Percentiles rank a stretch among this genome's conserved stretches.
Evolutionary conservation across 1,284 basidiomycete genomes (phyloP).

Genomic region (Microbotryum silenes-acaulis): DNA sequence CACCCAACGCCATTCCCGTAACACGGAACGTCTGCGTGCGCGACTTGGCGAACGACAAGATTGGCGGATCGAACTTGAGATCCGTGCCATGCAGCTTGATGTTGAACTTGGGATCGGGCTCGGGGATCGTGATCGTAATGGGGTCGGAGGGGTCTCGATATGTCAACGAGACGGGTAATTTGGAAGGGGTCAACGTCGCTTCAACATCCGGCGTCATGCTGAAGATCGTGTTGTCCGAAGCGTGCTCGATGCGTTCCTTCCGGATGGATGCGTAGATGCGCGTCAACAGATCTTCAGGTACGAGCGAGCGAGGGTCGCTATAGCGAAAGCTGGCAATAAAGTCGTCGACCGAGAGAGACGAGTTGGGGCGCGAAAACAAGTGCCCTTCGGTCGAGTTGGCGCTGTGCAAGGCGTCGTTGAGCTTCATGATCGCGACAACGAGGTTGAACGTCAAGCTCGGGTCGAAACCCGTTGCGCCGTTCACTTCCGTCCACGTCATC

Average conservation of each 20-base stretch:
- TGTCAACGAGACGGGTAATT: constrained; percentile 66
- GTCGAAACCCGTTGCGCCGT: constrained; percentile 50
- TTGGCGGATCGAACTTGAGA: constrained; percentile 71
- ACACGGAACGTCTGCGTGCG: constrained; percentile 78
- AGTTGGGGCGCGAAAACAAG: constrained; percentile 4
- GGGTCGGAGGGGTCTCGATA: constrained; percentile 77
- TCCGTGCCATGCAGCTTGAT: constrained; percentile 79
- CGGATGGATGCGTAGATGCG: constrained; percentile 68
- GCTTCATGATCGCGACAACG: constrained; percentile 72
- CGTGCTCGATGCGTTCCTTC: constrained; percentile 63
- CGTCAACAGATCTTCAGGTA: constrained; percentile 64
- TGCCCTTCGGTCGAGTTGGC: constrained; percentile 20
- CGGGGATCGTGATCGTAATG: constrained; percentile 71
- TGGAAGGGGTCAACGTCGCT: constrained; percentile 59
- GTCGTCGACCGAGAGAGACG: constrained; percentile 56
- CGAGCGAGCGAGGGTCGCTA: constrained; percentile 58
- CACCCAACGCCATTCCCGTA: constrained; percentile 69
- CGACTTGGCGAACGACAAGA: constrained; percentile 66
- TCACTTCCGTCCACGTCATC: constrained; percentile 80
- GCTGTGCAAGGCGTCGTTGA: constrained; percentile 67
- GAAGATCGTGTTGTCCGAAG: constrained; percentile 42
- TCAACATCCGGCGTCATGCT: constrained; percentile 41
- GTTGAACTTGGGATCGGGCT: constrained; percentile 64
- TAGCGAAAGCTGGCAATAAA: constrained; percentile 71
- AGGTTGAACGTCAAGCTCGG: constrained; percentile 60